These are phyloP conservation scores for Pisolithus albus DNA, from an alignment of 768 basidiomycete species.

Conservation along the genomic window DNA sequence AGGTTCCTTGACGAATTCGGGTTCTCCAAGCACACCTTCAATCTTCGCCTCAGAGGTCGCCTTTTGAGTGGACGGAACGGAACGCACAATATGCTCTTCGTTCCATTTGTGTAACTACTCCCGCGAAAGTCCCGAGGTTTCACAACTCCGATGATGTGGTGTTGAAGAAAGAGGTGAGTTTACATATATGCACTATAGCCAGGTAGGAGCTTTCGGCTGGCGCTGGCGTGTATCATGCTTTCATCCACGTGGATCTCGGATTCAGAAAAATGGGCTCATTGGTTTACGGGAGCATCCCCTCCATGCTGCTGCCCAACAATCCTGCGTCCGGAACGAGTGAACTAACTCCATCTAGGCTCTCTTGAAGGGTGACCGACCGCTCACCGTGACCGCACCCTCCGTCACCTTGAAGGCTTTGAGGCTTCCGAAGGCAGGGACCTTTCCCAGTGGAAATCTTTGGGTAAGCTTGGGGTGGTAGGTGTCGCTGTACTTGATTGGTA, in stretches of 20 bases:
- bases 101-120: not conserved
- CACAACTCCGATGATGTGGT: not conserved
- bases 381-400: slow-evolving; percentile 10
- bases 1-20: not conserved
- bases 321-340: slow-evolving; percentile 7
- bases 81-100: not conserved
- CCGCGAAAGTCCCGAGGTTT: not conserved
- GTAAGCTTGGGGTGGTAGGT: slow-evolving; percentile 6
- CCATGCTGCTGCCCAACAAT: slow-evolving; percentile 7
- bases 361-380: no score
- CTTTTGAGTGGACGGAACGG: not conserved
- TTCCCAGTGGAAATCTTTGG: slow-evolving; percentile 12
- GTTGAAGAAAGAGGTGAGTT: no score
- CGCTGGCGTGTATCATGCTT: not conserved
- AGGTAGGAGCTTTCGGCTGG: not conserved
- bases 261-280: slow-evolving; percentile 17
- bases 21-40: no score
- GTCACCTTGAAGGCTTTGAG: slow-evolving; percentile 11
- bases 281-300: slow-evolving; percentile 12
- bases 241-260: slow-evolving; percentile 4
- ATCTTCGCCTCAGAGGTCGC: no score
- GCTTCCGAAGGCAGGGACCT: slow-evolving; percentile 15
- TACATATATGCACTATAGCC: not conserved
- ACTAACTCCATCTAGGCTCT: not conserved
- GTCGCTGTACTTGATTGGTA: slow-evolving; percentile 3